phyloP scores from a whole-genome alignment of 306 rosid genomes.

The Castanospermum australe region DNA sequence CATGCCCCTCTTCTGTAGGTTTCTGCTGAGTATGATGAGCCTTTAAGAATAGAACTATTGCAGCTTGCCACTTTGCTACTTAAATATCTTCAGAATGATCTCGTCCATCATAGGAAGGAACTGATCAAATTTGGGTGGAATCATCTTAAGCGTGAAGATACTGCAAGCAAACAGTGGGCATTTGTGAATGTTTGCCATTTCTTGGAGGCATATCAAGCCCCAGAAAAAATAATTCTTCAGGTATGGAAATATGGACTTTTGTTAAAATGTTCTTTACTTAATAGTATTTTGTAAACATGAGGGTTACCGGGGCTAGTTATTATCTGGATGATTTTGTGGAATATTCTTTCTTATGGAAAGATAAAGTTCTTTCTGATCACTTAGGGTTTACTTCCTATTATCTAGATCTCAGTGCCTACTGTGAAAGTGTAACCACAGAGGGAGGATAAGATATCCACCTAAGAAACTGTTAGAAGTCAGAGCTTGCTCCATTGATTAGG shows the following conservation, averaged over 20 bases:
- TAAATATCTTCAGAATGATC: conserved; percentile 95
- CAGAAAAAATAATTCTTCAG: conserved; percentile 98
- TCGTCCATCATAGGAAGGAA: conserved; percentile 96
- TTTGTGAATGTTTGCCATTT: conserved; percentile 99
- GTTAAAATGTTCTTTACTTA: neutral
- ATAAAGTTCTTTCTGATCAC: neutral
- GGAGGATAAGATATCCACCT: neutral
- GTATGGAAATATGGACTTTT: conserved; percentile 37
- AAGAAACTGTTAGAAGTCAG: neutral
- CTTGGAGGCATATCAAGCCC: conserved; percentile 99
- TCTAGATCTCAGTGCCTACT: neutral
- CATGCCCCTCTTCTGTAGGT: conserved; percentile 55
- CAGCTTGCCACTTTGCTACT: conserved; percentile 98
- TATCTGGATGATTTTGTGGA: neutral
- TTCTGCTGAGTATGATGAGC: conserved; percentile 97
- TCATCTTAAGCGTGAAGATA: conserved; percentile 99
- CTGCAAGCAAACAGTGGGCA: conserved; percentile 99
- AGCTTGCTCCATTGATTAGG: neutral
- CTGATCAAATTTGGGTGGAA: conserved; percentile 99
- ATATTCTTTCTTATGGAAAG: conserved; percentile 14
- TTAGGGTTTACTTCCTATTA: neutral
- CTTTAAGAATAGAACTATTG: conserved; percentile 90
- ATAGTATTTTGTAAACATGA: neutral
- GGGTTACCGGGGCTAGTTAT: conserved; percentile 6
- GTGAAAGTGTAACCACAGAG: neutral